Evolutionary conservation across 2,329 filamentous ascomycete genomes (phyloP), one percentile per base, ranked within the genome.

Genomic region (Pezicula carpinea): DNA sequence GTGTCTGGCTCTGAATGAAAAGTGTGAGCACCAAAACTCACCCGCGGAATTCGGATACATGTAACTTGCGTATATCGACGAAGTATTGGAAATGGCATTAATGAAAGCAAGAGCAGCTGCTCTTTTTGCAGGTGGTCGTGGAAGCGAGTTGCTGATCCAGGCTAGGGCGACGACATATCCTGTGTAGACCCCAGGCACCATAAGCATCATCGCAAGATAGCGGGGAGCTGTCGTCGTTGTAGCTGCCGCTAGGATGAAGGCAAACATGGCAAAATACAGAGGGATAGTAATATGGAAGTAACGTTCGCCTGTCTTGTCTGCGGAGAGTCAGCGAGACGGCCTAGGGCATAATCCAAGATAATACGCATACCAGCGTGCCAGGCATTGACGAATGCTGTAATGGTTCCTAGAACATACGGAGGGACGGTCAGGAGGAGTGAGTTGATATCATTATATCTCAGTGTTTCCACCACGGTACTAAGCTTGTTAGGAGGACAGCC

Each of bases 81-180:
- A 79, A 10, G 75, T 73, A 61, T 91, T 89, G 15, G 76, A 79
- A 8, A 88, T 73, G 2, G 83, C 82, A 60, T 92, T 92, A 66
- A 91, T 88, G 51, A 85, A 82, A 1, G 86, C 87, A 5, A 92
- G 64, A 0, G 85, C 85, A 0, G 85, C 80, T 2, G 82, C 82
- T 47, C 63, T 48, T 45, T 65, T 65, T 0, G 86, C 82, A 0
- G 86, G 84, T 3, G 88, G 87, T 5, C 87, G 78, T 0, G 87
- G 86, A 43, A 92, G 74, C 1, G 82, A 85, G 61, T 86, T 88
- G 39, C 77, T 81, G 53, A 91, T 89, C 87, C 87, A 93, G 2
- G 82, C 77, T 4, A 88, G 69, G 1, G 75, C 74, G 1, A 87
- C 82, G 1, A 85, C 85, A 59, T 82, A 89, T 40, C 79, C 77